A percentile compares a stretch with the other conserved stretches of the same genome.
phyloP scores from a whole-genome alignment of 148 eudicot species.

The Chenopodium quinoa region DNA sequence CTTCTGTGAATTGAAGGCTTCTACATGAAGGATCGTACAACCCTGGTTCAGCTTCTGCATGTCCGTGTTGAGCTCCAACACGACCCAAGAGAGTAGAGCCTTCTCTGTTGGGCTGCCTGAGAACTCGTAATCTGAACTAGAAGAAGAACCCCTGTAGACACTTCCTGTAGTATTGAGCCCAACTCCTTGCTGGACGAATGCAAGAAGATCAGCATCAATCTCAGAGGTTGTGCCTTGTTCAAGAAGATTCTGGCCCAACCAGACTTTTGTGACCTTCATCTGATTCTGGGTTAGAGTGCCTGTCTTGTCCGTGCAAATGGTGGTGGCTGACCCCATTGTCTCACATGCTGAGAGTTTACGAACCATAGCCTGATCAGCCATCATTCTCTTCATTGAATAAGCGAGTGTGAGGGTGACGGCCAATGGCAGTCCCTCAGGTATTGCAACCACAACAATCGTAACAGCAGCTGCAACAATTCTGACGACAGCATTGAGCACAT shows the following conservation, averaged over 20 bases:
- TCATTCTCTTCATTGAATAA: constrained; percentile 40
- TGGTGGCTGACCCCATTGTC: constrained; percentile 42
- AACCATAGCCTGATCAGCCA: constrained; percentile 38
- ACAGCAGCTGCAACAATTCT: constrained; percentile 39
- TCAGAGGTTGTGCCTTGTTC: not conserved
- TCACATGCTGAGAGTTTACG: constrained; percentile 43
- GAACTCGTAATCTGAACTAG: constrained; percentile 20
- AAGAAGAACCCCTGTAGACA: constrained; percentile 11
- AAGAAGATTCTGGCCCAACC: constrained; percentile 19
- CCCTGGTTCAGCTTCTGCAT: constrained; percentile 7
- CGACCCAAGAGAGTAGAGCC: constrained; percentile 26
- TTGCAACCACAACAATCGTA: constrained; percentile 38
- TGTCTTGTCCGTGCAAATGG: constrained; percentile 40
- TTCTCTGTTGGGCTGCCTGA: constrained; percentile 30
- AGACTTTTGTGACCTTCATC: constrained; percentile 36
- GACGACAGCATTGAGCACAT: constrained; percentile 24
- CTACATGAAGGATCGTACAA: constrained; percentile 18
- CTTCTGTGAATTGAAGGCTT: constrained; percentile 27
- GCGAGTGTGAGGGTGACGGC: constrained; percentile 41
- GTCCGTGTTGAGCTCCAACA: constrained; percentile 22
- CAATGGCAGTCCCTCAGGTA: constrained; percentile 36
- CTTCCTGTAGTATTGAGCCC: constrained; percentile 36
- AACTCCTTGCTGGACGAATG: constrained; percentile 25
- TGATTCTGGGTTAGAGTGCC: constrained; percentile 35
- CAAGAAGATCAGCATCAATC: constrained; percentile 11